These are phyloP conservation scores for Mortierella alpina DNA, from an alignment of 192 early-diverging fungal genomes.

Conservation along the genomic window DNA sequence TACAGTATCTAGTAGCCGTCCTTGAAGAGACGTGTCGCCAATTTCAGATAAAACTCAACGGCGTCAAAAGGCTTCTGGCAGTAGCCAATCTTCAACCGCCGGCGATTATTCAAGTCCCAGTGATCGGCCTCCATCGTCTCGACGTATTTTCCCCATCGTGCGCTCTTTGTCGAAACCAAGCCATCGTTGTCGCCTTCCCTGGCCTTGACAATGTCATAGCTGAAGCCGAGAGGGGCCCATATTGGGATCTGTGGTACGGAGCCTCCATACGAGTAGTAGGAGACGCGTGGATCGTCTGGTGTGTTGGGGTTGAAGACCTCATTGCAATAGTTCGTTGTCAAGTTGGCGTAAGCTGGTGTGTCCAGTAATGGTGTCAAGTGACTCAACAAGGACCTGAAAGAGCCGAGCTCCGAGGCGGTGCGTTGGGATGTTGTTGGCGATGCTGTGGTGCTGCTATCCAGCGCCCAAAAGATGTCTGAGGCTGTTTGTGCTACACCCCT, in stretches of 20 bases:
- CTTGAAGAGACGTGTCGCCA: slow-evolving; percentile 73
- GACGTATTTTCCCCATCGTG: slow-evolving; percentile 90
- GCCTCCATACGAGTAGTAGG: slow-evolving; percentile 88
- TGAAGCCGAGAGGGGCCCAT: slow-evolving; percentile 79
- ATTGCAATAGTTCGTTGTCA: slow-evolving; percentile 88
- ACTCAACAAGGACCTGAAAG: slow-evolving; percentile 55
- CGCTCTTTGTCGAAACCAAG: slow-evolving; percentile 83
- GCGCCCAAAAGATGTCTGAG: neutral
- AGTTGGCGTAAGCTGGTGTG: slow-evolving; percentile 90
- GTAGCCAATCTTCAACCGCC: slow-evolving; percentile 56
- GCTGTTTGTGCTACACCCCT: slow-evolving; percentile 23
- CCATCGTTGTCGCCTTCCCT: slow-evolving; percentile 95
- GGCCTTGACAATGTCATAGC: slow-evolving; percentile 79
- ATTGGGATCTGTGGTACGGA: slow-evolving; percentile 72
- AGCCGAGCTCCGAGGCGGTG: slow-evolving; percentile 6
- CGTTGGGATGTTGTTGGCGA: slow-evolving; percentile 7
- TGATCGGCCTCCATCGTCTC: slow-evolving; percentile 87
- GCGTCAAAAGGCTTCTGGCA: slow-evolving; percentile 68
- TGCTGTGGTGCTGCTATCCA: neutral
- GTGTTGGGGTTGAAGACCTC: slow-evolving; percentile 91
- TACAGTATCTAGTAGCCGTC: slow-evolving; percentile 65
- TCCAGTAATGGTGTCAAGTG: slow-evolving; percentile 80
- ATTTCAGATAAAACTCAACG: slow-evolving; percentile 76
- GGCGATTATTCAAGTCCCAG: slow-evolving; percentile 82
- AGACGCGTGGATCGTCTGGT: slow-evolving; percentile 77